phyloP scores from a whole-genome alignment of 2,329 filamentous ascomycete species.

The Cercospora beticola region DNA sequence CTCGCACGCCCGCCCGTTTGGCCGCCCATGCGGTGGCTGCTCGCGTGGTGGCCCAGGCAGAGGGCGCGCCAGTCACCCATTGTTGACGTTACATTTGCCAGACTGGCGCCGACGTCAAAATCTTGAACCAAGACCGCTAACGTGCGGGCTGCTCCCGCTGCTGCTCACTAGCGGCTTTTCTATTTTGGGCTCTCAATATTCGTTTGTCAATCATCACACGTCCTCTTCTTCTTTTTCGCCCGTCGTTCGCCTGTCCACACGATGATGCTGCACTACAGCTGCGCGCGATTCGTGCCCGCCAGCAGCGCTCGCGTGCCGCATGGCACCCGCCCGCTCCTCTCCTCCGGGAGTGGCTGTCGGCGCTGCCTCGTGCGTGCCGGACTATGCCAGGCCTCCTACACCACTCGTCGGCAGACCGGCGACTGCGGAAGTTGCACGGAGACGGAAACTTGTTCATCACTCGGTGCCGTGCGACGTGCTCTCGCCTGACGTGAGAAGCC shows the following conservation, averaged over 20 bases:
- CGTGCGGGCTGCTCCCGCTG: not conserved
- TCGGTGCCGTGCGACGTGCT: not conserved
- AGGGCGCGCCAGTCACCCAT: not conserved
- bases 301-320: not conserved
- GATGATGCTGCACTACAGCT: not conserved
- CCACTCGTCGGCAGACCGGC: not conserved
- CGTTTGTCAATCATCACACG: not conserved
- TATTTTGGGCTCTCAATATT: not conserved
- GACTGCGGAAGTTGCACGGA: not conserved
- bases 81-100: not conserved
- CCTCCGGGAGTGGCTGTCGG: not conserved
- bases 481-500: slow-evolving; percentile 1
- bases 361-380: not conserved
- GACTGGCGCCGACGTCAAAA: not conserved
- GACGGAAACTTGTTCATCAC: not conserved
- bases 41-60: not conserved
- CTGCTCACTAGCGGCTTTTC: not conserved
- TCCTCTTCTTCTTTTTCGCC: not conserved
- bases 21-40: not conserved
- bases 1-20: not conserved
- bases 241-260: not conserved
- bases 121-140: not conserved
- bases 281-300: not conserved
- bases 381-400: not conserved
- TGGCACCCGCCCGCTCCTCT: not conserved